phyloP scores from a whole-genome alignment of 371 early-diverging fungal genomes.

The Mortierella sp. region DNA sequence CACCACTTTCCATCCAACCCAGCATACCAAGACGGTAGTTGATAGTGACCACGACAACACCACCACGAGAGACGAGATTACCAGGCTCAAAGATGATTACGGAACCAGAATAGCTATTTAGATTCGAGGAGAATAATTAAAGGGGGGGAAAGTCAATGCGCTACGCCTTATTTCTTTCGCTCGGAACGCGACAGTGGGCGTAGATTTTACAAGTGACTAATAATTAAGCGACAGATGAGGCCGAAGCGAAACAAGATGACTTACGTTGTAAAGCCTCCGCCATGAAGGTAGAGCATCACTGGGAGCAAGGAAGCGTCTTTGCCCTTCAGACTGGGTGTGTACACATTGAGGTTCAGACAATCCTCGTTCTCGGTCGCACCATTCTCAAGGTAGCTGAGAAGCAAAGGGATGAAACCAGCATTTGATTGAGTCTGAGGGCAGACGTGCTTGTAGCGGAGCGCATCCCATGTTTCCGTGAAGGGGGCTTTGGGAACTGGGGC shows the following conservation, averaged over 20 bases:
- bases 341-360: slow-evolving; percentile 13
- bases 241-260: neutral
- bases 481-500: slow-evolving; percentile 11
- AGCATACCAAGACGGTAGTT: slow-evolving; percentile 48
- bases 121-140: neutral
- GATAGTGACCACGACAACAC: slow-evolving; percentile 37
- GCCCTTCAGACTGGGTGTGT: slow-evolving; percentile 7
- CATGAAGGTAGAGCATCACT: slow-evolving; percentile 15
- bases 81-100: slow-evolving; percentile 7
- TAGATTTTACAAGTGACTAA: neutral
- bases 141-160: neutral
- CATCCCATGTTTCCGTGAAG: slow-evolving; percentile 13
- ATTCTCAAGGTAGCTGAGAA: slow-evolving; percentile 10
- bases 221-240: neutral
- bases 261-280: slow-evolving; percentile 22
- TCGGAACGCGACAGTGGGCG: too few species aligned
- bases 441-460: slow-evolving; percentile 20
- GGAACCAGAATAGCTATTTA: slow-evolving; percentile 6
- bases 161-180: too few species aligned
- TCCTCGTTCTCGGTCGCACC: slow-evolving; percentile 7
- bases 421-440: slow-evolving; percentile 26
- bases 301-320: neutral
- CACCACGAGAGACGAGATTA: slow-evolving; percentile 7
- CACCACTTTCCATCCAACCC: slow-evolving; percentile 47
- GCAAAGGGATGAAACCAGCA: slow-evolving; percentile 16